phyloP scores from a whole-genome alignment of 306 rosid species.

The Bauhinia variegata region DNA sequence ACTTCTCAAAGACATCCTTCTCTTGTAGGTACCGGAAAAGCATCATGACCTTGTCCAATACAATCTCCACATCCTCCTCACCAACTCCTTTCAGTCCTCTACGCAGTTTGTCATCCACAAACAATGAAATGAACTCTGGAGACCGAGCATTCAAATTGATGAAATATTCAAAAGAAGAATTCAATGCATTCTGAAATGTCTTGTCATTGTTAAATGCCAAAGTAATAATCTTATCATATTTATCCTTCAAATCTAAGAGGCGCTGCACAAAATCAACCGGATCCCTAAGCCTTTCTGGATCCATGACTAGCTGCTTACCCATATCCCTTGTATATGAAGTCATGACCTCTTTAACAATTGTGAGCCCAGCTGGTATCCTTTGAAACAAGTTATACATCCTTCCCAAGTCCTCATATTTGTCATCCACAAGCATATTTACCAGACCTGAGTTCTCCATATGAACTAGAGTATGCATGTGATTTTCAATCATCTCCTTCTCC shows the following conservation, averaged over 20 bases:
- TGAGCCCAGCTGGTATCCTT: constrained; percentile 51
- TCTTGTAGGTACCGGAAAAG: constrained; percentile 65
- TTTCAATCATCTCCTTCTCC: constrained; percentile 60
- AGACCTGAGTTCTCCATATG: constrained; percentile 64
- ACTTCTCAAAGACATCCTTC: constrained; percentile 64
- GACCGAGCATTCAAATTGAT: constrained; percentile 64
- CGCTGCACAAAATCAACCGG: constrained; percentile 63
- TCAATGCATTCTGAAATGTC: constrained; percentile 61
- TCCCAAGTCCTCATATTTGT: constrained; percentile 58
- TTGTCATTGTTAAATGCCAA: constrained; percentile 54
- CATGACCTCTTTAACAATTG: constrained; percentile 55
- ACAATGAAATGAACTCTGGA: constrained; percentile 59
- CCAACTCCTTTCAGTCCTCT: constrained; percentile 59
- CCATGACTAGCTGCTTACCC: constrained; percentile 54
- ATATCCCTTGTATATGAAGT: constrained; percentile 50
- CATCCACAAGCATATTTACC: constrained; percentile 54
- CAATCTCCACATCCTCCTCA: constrained; percentile 63
- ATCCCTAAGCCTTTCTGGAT: constrained; percentile 59
- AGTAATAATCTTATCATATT: constrained; percentile 50
- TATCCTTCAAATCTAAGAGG: constrained; percentile 58
- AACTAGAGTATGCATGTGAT: constrained; percentile 50
- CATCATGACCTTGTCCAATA: constrained; percentile 66
- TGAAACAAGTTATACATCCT: constrained; percentile 56
- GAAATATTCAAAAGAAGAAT: constrained; percentile 62
- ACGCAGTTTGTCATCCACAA: too few species aligned